A percentile compares a stretch with the other conserved stretches of the same genome.
Evolutionary conservation across 1,284 basidiomycete genomes (phyloP).

Genomic region (Sanghuangporus baumii): DNA sequence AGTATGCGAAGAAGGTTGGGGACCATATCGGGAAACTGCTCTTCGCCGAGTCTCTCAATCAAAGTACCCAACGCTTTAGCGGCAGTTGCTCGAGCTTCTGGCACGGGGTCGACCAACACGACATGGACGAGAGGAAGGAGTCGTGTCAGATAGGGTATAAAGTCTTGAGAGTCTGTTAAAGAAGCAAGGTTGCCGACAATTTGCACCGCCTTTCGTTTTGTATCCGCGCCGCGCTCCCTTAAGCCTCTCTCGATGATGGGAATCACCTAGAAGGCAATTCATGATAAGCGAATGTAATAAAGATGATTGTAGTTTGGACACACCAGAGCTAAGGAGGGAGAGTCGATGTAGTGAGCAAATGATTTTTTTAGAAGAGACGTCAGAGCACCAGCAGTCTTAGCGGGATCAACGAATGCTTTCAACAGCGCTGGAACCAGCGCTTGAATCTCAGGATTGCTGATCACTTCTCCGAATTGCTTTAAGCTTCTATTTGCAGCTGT

Average conservation of each 20-base stretch:
- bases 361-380: constrained; percentile 85
- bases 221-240: constrained; percentile 87
- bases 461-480: constrained; percentile 97
- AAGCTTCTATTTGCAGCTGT: constrained; percentile 91
- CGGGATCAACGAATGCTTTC: constrained; percentile 95
- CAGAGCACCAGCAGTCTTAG: constrained; percentile 85
- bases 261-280: constrained; percentile 56
- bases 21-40: constrained; percentile 94
- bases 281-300: constrained; percentile 16
- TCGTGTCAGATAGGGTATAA: constrained; percentile 89
- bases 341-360: constrained; percentile 98
- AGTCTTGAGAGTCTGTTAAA: constrained; percentile 93
- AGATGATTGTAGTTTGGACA: constrained; percentile 24
- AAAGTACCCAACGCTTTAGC: constrained; percentile 97
- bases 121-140: constrained; percentile 89
- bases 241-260: constrained; percentile 95
- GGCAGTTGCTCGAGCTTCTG: constrained; percentile 94
- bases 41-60: constrained; percentile 93
- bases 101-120: constrained; percentile 93
- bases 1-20: constrained; percentile 86
- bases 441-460: constrained; percentile 93
- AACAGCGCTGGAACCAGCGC: constrained; percentile 87
- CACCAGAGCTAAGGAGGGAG: constrained; percentile 94
- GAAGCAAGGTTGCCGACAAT: constrained; percentile 97
- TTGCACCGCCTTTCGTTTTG: constrained; percentile 93